Evolutionary conservation across 306 rosid species (phyloP).

Genomic region (Lupinus albus): DNA sequence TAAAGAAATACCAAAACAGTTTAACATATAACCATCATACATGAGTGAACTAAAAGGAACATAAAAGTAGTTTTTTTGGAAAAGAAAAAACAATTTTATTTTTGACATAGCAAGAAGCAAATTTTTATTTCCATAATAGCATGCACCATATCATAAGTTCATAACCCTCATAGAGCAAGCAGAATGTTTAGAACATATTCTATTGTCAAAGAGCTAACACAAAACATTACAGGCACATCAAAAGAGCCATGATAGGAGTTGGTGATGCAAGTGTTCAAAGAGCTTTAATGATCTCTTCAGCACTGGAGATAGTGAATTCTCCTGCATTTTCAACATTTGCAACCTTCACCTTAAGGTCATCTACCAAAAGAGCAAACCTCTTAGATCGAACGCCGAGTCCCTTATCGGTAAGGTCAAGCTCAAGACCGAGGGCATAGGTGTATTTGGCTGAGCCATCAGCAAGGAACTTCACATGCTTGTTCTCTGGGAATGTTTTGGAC

Average conservation of each 20-base stretch:
- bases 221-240: background rate
- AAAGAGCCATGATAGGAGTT: background rate
- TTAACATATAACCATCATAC: no score
- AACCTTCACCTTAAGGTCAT: conserved; percentile 80
- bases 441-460: conserved; percentile 91
- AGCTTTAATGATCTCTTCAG: conserved; percentile 89
- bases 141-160: conserved; percentile 29
- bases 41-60: no score
- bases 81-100: no score
- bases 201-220: background rate
- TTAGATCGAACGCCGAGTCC: conserved; percentile 79
- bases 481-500: conserved; percentile 80
- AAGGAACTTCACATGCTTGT: conserved; percentile 86
- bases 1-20: no score
- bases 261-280: conserved; percentile 50
- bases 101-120: background rate
- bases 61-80: no score
- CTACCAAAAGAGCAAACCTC: conserved; percentile 85
- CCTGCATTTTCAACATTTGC: conserved; percentile 83
- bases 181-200: conserved; percentile 1
- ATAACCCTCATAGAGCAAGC: conserved; percentile 7
- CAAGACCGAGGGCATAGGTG: conserved; percentile 77
- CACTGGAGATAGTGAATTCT: conserved; percentile 82
- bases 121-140: conserved; percentile 22
- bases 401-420: conserved; percentile 79